A percentile compares a stretch with the other conserved stretches of the same genome.
Conservation (phyloP, 805 yeast genomes). For the Saccharomyces mikatae region DNA sequence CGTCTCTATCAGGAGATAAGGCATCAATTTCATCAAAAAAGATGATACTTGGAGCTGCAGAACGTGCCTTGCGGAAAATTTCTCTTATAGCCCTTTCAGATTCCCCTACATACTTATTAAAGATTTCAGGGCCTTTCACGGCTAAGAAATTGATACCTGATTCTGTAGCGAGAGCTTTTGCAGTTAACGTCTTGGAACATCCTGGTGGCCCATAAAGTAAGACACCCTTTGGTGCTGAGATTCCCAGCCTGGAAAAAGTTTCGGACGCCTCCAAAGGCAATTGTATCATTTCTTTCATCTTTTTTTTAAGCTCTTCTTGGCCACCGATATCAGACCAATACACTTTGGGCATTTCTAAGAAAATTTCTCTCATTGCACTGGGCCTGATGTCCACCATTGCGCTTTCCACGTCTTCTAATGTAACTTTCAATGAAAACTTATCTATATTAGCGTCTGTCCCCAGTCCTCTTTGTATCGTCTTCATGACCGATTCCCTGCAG, state of each 20-base stretch:
- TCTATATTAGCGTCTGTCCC: slow-evolving; percentile 14
- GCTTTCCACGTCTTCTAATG: slow-evolving; percentile 49
- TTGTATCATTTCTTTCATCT: slow-evolving; percentile 83
- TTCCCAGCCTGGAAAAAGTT: slow-evolving; percentile 68
- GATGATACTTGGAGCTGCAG: slow-evolving; percentile 89
- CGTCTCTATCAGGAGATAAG: slow-evolving; percentile 66
- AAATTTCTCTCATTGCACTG: slow-evolving; percentile 93
- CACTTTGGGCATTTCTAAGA: slow-evolving; percentile 89
- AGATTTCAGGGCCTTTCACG: slow-evolving; percentile 93
- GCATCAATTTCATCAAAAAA: slow-evolving; percentile 98
- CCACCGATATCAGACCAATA: slow-evolving; percentile 96
- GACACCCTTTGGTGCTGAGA: slow-evolving; percentile 88
- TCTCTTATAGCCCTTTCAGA: slow-evolving; percentile 90
- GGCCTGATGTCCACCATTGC: slow-evolving; percentile 82
- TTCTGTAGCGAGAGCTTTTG: slow-evolving; percentile 92
- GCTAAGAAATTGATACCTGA: slow-evolving; percentile 90
- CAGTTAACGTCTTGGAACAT: slow-evolving; percentile 90
- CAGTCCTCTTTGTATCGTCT: slow-evolving; percentile 60
- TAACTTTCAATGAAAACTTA: slow-evolving; percentile 39
- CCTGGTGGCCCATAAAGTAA: slow-evolving; percentile 97
- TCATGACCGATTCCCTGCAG: slow-evolving; percentile 81
- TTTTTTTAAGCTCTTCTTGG: slow-evolving; percentile 71
- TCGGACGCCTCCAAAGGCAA: slow-evolving; percentile 79
- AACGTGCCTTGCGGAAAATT: slow-evolving; percentile 85
- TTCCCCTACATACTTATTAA: slow-evolving; percentile 94